These are phyloP conservation scores for Chalciporus piperatus DNA, from an alignment of 768 basidiomycete species.

Conservation along the genomic window DNA sequence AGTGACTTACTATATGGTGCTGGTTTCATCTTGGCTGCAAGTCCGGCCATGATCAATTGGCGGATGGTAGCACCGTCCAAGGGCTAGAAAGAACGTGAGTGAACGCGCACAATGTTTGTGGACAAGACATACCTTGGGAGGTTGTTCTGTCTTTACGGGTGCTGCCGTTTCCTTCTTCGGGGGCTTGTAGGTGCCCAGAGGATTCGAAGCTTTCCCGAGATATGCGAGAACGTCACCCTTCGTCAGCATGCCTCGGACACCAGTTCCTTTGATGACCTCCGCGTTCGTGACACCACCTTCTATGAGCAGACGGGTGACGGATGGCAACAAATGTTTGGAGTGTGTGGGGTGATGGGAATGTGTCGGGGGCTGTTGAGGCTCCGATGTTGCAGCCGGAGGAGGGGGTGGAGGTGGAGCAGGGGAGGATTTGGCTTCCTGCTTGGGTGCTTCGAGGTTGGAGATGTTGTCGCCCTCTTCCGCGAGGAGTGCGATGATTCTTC, in stretches of 20 bases:
- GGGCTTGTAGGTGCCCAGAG: conserved; percentile 71
- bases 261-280: conserved; percentile 80
- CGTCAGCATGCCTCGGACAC: conserved; percentile 89
- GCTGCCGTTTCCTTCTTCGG: conserved; percentile 27
- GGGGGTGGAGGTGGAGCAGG: conserved; percentile 15
- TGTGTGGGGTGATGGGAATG: conserved; percentile 40
- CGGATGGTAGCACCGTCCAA: conserved; percentile 67
- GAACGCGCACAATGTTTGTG: not conserved
- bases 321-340: conserved; percentile 81
- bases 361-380: conserved; percentile 33
- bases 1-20: conserved; percentile 41
- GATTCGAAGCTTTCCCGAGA: conserved; percentile 78
- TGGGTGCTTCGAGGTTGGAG: conserved; percentile 70
- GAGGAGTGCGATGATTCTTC: conserved; percentile 85
- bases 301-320: conserved; percentile 78
- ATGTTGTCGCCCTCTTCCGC: conserved; percentile 97
- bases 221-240: conserved; percentile 92
- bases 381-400: conserved; percentile 18
- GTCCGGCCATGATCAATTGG: conserved; percentile 56
- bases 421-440: conserved; percentile 30
- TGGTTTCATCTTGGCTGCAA: conserved; percentile 56
- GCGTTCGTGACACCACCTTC: conserved; percentile 52
- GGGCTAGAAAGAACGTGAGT: conserved; percentile 29
- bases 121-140: conserved; percentile 33
- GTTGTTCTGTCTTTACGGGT: conserved; percentile 35